Evolutionary conservation across 768 basidiomycete species (phyloP), one percentile per base, ranked within the genome.

Genomic region (Mycena polygramma): DNA sequence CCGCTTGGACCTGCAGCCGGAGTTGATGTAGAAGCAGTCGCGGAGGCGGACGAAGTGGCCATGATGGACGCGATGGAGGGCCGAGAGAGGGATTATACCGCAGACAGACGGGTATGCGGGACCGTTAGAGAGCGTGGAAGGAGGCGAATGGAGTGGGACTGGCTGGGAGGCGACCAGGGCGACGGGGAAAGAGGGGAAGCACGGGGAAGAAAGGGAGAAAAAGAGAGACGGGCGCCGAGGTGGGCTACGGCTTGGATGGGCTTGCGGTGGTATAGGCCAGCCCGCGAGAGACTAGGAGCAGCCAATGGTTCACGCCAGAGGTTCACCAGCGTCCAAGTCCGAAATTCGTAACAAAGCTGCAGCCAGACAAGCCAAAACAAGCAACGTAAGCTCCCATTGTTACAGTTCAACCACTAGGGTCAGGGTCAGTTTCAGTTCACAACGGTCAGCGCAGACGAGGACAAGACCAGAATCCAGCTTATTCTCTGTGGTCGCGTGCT

Each of bases 31-130:
- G 84, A 80, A 64, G 89, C 83, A 41, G 84, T 81, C 63, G 87
- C 84, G 55, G 87, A 82, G 69, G 87, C 82, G 45, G 87, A 84
- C 75, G 88, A 79, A 69, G 82, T 77, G 69, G 89, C 88, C 88
- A 90, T 84, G 64, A 80, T 77, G 64, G 66, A 76, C 79, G 71
- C 73, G 70, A 67, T 71, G 35, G 65, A 57, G 61, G 46, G 55
- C 35, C 41, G 49, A 30, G 63, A 22, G 46, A 64, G 36, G 37
- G 35, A 73, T 70, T 73, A 73, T 54, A 65, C 52, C 63, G 24
- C 63, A 66, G 58, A 67, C 57, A 36, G 46, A 48, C 46, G 72
- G 68, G 60, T 66, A 46, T 7, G 41, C 26, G 68, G 55, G 39
- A 37, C 68, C 68, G 72, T 73, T 73, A 69, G 71, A 65, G 71